Percentiles rank a stretch among this genome's conserved stretches.
Evolutionary conservation across 108 stramenopile species (phyloP).

Genomic region (Skeletonema tropicum): DNA sequence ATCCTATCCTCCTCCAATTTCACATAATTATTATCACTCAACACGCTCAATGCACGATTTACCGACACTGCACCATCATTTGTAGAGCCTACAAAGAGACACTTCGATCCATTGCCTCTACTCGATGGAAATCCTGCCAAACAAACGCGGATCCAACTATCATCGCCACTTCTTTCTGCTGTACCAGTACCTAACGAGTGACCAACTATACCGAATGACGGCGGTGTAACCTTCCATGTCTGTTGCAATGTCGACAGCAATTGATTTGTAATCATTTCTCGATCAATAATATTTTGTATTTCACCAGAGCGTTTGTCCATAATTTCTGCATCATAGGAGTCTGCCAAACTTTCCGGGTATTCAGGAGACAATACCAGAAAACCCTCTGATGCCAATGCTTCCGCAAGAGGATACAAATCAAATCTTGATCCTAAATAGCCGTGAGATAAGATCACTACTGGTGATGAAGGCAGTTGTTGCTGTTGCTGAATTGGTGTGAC

Average conservation of each 20-base stretch:
- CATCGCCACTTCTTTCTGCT: constrained; percentile 64
- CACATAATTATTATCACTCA: constrained; percentile 32
- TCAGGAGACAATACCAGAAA: constrained; percentile 70
- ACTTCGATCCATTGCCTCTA: constrained; percentile 17
- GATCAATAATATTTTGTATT: constrained; percentile 50
- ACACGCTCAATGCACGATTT: constrained; percentile 27
- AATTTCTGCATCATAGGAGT: constrained; percentile 56
- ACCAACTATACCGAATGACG: constrained; percentile 67
- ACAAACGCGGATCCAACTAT: constrained; percentile 68
- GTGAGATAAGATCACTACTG: constrained; percentile 67
- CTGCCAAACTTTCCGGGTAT: constrained; percentile 80
- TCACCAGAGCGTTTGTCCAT: background rate
- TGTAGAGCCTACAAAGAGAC: constrained; percentile 45
- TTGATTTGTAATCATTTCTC: constrained; percentile 50
- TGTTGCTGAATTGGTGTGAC: constrained; percentile 5
- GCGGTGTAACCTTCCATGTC: constrained; percentile 42
- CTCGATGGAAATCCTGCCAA: constrained; percentile 62
- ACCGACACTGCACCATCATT: constrained; percentile 66
- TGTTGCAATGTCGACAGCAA: constrained; percentile 39
- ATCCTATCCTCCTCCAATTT: constrained; percentile 14
- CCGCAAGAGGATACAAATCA: constrained; percentile 72
- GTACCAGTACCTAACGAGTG: constrained; percentile 81
- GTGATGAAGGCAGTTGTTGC: constrained; percentile 39
- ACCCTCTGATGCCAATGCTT: constrained; percentile 66
- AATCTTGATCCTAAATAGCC: constrained; percentile 69